Conservation (phyloP, 495 filamentous ascomycete species). For the Pyrenula massariospora region DNA sequence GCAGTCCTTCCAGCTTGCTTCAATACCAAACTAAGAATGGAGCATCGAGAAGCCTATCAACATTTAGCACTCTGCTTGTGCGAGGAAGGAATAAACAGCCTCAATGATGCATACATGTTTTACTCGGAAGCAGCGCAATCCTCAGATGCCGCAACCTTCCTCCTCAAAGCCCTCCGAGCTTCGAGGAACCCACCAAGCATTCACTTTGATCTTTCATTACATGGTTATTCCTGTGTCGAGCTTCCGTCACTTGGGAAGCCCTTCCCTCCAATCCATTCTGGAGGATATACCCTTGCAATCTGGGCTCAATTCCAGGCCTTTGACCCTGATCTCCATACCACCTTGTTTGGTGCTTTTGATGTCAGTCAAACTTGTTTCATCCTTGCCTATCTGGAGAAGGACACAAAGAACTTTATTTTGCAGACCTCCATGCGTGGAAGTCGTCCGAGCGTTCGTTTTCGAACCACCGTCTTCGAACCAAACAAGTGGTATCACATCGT, state of each 20-base stretch:
- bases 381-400: constrained; percentile 84
- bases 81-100: constrained; percentile 50
- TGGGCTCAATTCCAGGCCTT: constrained; percentile 86
- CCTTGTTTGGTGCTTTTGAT: constrained; percentile 92
- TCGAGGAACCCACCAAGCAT: constrained; percentile 72
- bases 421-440: constrained; percentile 86
- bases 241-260: constrained; percentile 66
- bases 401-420: constrained; percentile 89
- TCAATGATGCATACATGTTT: constrained; percentile 70
- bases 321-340: constrained; percentile 77
- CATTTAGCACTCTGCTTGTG: constrained; percentile 27
- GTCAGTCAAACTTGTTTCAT: constrained; percentile 86
- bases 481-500: constrained; percentile 85
- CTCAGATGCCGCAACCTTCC: constrained; percentile 53
- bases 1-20: constrained; percentile 61
- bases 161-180: constrained; percentile 56
- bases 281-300: constrained; percentile 77
- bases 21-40: constrained; percentile 26
- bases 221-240: constrained; percentile 84
- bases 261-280: constrained; percentile 66
- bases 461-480: constrained; percentile 61
- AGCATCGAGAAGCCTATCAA: constrained; percentile 46
- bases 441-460: constrained; percentile 86
- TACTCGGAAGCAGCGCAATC: constrained; percentile 54
- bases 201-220: constrained; percentile 82